Conservation (phyloP, 371 early-diverging fungal genomes). For the Mucor indicus region DNA sequence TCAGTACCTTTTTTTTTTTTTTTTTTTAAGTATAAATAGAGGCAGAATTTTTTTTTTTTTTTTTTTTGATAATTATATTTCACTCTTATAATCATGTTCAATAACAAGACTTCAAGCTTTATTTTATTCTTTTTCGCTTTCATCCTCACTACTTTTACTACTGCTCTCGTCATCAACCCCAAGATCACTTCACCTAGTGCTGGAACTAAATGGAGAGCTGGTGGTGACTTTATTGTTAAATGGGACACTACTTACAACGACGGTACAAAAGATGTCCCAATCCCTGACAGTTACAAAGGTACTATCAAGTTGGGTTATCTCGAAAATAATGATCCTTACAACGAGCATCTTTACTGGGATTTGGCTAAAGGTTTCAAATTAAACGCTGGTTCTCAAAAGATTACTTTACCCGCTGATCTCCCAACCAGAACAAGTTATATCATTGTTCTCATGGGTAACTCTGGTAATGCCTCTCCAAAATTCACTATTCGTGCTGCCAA, state of each 20-base stretch:
- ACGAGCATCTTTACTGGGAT: conserved; percentile 34
- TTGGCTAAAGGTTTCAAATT: conserved; percentile 34
- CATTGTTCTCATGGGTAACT: conserved; percentile 44
- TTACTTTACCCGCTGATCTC: conserved; percentile 34
- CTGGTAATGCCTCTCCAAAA: conserved; percentile 44
- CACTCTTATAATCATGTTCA: conserved; percentile 14
- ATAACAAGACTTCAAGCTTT: not conserved
- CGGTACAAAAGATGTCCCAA: conserved; percentile 8
- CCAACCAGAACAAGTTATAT: conserved; percentile 32
- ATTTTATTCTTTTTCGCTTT: conserved; percentile 13
- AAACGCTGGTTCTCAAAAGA: conserved; percentile 21
- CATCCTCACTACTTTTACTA: conserved; percentile 8
- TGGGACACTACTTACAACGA: conserved; percentile 23
- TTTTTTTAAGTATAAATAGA: too few species aligned
- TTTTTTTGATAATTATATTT: not conserved
- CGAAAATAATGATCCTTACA: conserved; percentile 18
- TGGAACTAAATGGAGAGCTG: conserved; percentile 28
- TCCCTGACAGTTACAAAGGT: conserved; percentile 23
- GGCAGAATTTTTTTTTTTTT: too few species aligned
- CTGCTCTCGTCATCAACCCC: conserved; percentile 24
- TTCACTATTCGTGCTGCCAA: conserved; percentile 30
- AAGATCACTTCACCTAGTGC: conserved; percentile 15
- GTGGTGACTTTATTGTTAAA: conserved; percentile 14
- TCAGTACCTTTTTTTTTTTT: too few species aligned
- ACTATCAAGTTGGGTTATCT: conserved; percentile 38